Conservation (phyloP, 1,284 basidiomycete genomes). For the Boletus smithii region DNA sequence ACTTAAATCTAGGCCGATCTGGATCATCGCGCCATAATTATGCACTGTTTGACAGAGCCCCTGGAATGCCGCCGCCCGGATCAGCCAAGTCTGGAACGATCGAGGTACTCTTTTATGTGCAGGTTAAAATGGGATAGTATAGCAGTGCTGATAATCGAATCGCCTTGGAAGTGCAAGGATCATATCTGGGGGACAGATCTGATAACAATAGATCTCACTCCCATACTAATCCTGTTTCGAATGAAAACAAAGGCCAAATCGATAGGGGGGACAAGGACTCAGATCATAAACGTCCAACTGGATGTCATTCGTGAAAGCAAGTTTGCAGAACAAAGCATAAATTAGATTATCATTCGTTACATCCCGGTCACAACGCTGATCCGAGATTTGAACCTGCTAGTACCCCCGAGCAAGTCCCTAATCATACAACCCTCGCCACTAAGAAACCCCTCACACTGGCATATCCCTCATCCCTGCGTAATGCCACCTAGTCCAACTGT, state of each 20-base stretch:
- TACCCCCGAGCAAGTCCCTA: background rate
- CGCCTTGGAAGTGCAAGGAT: background rate
- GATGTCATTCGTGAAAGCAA: background rate
- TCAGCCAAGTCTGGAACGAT: conserved; percentile 9
- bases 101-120: conserved; percentile 2
- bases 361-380: no score
- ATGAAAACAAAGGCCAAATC: no score
- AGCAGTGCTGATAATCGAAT: background rate
- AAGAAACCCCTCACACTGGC: no score
- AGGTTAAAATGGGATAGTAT: no score
- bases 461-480: no score
- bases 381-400: background rate
- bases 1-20: conserved; percentile 3
- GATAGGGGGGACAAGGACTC: background rate
- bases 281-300: background rate
- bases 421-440: no score
- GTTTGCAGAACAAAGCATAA: background rate
- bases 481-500: conserved; percentile 15
- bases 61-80: background rate
- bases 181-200: conserved; percentile 3
- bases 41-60: background rate
- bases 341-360: background rate
- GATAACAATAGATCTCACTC: conserved; percentile 5
- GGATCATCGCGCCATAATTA: background rate
- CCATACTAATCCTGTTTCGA: no score